Evolutionary conservation across 768 basidiomycete genomes (phyloP), one percentile per base, ranked within the genome.

Genomic region (Kwoniella sp.): DNA sequence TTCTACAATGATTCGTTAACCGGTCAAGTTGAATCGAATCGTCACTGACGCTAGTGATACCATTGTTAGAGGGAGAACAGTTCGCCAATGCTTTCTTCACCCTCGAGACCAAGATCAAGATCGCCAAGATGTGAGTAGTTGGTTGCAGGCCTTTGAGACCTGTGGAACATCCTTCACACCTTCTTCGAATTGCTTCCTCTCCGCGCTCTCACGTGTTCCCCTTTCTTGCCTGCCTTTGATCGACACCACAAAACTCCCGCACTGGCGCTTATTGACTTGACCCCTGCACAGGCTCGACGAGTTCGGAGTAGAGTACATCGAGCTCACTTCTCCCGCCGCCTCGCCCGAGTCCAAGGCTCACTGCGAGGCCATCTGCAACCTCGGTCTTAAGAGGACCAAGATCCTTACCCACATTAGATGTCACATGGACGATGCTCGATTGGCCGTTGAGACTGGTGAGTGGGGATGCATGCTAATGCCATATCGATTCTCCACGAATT

Each of bases 41-140:
- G 33, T 33, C 7, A 33, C 40, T 44, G 29, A 55, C 40, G 8
- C 17, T 3, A 9, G 10, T 19, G 17, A 3, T 33, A 9, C 17
- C 40, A 10, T 44, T n/a, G n/a, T n/a, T n/a, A 95, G 94, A 96
- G 89, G 94, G 93, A 62, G 94, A 96, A 81, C 94, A 99, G 80
- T 99, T 99, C 75, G 96, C 96, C 68, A 99, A 98, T 78, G 95
- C 96, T 58, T 99, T 99, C 85, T 99, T 98, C 80, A 95, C 96
- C 79, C 93, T 92, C 79, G 92, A 94, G 84, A 98, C 94, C 82
- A 99, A 99, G 86, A 96, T 97, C 79, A 93, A 94, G 79, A 99
- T 99, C 72, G 96, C 96, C 69, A 92, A 88, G 83, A 93, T 93
- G 78, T 77, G 62, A 69, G 77, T 71, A 5, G 1, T 5, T 33